Percentiles rank a stretch among this genome's conserved stretches.
These are phyloP conservation scores for Colletotrichum graminicola DNA, from an alignment of 2,329 filamentous ascomycete species.

Conservation along the genomic window DNA sequence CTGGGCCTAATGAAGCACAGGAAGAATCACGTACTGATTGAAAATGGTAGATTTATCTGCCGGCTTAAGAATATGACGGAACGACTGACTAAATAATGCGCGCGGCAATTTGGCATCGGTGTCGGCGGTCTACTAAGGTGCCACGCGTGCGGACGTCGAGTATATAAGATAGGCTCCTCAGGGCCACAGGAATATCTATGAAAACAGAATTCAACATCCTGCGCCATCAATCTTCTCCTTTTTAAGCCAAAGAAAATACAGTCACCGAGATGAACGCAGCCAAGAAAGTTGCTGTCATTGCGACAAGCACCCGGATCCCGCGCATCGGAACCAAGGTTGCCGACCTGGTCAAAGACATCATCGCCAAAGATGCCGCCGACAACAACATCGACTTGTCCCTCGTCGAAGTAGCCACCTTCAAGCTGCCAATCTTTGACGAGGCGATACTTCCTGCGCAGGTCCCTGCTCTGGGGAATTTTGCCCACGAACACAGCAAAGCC, in stretches of 20 bases:
- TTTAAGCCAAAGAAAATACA: not conserved
- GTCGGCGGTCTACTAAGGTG: too few relatives aligned
- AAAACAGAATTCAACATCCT: not conserved
- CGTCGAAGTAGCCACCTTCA: conserved; percentile 54
- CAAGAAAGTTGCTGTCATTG: conserved; percentile 52
- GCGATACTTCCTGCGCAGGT: conserved; percentile 54
- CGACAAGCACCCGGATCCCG: conserved; percentile 51
- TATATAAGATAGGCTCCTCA: not conserved
- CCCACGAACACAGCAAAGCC: conserved; percentile 55
- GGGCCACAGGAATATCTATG: not conserved
- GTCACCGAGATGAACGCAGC: not conserved
- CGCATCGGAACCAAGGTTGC: conserved; percentile 53
- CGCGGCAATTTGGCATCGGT: not conserved
- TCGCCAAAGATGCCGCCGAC: conserved; percentile 45
- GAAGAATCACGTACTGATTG: not conserved
- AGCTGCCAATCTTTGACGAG: conserved; percentile 62
- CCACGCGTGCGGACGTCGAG: not conserved
- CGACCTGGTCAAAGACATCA: conserved; percentile 48
- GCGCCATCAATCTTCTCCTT: not conserved
- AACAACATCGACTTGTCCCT: conserved; percentile 45
- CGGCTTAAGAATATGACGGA: too few relatives aligned
- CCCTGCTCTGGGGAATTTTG: conserved; percentile 52
- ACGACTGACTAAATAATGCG: not conserved
- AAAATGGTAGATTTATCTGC: not conserved
- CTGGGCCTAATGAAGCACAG: not conserved